Evolutionary conservation across 441 rosid genomes (phyloP), one percentile per base, ranked within the genome.

Genomic region (Theobroma grandiflorum): DNA sequence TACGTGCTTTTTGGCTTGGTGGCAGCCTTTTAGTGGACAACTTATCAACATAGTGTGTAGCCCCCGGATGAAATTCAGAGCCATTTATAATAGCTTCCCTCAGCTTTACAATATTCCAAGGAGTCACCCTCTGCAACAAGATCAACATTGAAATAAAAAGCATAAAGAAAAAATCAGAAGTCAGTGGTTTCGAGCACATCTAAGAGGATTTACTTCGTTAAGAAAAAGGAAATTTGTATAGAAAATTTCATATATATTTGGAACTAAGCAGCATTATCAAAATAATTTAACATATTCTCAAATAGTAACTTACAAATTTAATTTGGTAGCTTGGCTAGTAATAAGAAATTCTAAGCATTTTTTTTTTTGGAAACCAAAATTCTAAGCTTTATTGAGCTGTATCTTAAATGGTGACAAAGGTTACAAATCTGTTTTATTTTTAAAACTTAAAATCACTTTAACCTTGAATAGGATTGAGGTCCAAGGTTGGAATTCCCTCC

Each of bases 71-170:
- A 81, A 84, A 64, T 50, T 93, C 94, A 80, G 99, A 76, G 12
- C 99, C 99, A 86, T 97, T 97, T 80, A 94, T 84, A 67, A 95
- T 89, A 74, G 97, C 95, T 50, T 86, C 89, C 85, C 98, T 92
- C 92, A 97, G 84, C 85, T 87, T 92, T 38, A 77, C 80, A 68
- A 83, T 84, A 87, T 95, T 97, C 98, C 98, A 95, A 42, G 97
- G 90, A 74, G 98, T 97, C 84, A 95, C 99, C 84, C 95, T 92
- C 99, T 97, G 88, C 87, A 84, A 80, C 52, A 52, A 77, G 8
- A 80, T 10, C 66, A 76, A 77, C 55, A 73, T 65, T 58, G 33
- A 58, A 45, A 45, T 0, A 49, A 35, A 8, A 58, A 74, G 22
- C n/a, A 50, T 7, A 14, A 43, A 26, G n/a, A 74, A 58, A 61